Conservation (phyloP, 1,284 basidiomycete species). For the Pholiota adiposa region DNA sequence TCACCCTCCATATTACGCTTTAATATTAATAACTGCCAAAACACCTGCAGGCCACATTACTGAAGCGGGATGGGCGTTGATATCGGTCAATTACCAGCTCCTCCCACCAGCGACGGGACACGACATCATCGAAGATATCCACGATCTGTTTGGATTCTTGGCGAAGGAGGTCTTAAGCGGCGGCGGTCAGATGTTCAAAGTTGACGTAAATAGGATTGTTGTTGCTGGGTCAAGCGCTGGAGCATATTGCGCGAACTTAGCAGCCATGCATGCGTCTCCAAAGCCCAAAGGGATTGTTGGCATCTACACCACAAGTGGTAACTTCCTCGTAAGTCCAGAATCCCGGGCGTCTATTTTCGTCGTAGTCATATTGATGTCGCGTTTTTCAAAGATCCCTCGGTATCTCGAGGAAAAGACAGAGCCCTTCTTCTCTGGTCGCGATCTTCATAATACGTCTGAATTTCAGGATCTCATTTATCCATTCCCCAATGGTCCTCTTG, state of each 20-base stretch:
- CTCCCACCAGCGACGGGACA: conserved; percentile 60
- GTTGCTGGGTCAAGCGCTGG: conserved; percentile 67
- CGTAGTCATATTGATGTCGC: conserved; percentile 15
- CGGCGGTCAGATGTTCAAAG: conserved; percentile 24
- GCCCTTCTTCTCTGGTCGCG: conserved; percentile 45
- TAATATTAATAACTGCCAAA: not conserved
- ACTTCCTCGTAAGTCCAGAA: conserved; percentile 51
- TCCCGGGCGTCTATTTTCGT: conserved; percentile 23
- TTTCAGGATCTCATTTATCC: conserved; percentile 37
- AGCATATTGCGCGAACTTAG: conserved; percentile 65
- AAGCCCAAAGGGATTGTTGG: conserved; percentile 58
- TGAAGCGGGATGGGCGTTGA: conserved; percentile 51
- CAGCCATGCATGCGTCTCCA: conserved; percentile 53
- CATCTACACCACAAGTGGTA: conserved; percentile 66
- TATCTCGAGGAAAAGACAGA: conserved; percentile 40
- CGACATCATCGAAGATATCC: conserved; percentile 59
- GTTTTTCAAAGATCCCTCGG: conserved; percentile 34
- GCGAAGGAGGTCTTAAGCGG: conserved; percentile 8
- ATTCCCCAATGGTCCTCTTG: conserved; percentile 25
- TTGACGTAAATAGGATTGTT: conserved; percentile 50
- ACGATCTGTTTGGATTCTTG: conserved; percentile 56
- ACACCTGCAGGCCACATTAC: conserved; percentile 43
- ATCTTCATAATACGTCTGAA: conserved; percentile 40
- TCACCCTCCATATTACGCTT: too few relatives aligned
- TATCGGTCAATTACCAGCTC: conserved; percentile 65